Percentiles rank a stretch among this genome's conserved stretches.
Evolutionary conservation across 2,329 filamentous ascomycete genomes (phyloP).

Genomic region (Colletotrichum sp.): DNA sequence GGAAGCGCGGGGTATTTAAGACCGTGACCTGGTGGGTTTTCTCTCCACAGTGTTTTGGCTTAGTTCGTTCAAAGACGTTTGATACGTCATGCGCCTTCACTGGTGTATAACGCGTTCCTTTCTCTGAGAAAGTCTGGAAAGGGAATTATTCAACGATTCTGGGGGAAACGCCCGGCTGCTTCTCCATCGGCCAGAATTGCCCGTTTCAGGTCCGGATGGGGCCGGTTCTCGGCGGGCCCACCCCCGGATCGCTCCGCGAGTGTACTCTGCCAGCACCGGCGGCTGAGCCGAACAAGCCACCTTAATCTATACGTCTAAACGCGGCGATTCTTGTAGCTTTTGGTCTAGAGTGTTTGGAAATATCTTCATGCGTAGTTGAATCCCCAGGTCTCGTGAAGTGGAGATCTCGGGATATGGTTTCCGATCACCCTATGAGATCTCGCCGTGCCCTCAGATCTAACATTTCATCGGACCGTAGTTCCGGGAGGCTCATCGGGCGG

Average conservation of each 20-base stretch:
- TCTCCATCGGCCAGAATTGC: background rate
- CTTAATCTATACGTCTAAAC: background rate
- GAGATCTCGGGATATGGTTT: conserved; percentile 6
- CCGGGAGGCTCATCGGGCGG: background rate
- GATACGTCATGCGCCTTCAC: background rate
- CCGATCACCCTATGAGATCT: conserved; percentile 1
- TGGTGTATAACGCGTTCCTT: background rate
- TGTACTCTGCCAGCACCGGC: background rate
- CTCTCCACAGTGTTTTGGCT: background rate
- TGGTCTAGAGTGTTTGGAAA: background rate
- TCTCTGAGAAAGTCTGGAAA: background rate
- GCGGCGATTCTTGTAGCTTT: background rate
- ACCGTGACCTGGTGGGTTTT: background rate
- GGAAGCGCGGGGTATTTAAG: conserved; percentile 4
- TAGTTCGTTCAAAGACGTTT: background rate
- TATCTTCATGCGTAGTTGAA: background rate
- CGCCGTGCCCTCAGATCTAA: background rate
- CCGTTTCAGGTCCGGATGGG: background rate
- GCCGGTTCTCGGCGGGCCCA: background rate
- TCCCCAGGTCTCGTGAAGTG: background rate
- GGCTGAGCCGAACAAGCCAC: too few relatives aligned
- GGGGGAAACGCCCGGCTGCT: background rate
- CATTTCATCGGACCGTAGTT: background rate
- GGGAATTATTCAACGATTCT: background rate
- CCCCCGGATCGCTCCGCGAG: background rate